Evolutionary conservation across 805 yeast genomes (phyloP).

Genomic region (Yarrowia osloensis): DNA sequence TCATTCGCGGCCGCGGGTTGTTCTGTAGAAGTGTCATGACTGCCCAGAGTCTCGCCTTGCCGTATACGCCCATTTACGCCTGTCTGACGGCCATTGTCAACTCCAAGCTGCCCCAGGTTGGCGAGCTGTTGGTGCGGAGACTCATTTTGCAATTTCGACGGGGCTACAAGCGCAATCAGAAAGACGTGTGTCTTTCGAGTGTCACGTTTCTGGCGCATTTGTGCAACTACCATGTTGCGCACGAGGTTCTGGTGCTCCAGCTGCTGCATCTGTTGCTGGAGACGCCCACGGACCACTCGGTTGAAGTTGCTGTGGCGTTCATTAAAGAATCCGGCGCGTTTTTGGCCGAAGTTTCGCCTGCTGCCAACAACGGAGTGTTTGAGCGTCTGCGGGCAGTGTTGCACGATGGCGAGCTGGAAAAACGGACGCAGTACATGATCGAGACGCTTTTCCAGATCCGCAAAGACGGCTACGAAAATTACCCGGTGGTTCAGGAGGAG

Average conservation of each 20-base stretch:
- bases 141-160: conserved; percentile 60
- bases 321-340: conserved; percentile 56
- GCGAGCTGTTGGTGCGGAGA: conserved; percentile 56
- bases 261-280: conserved; percentile 51
- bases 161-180: conserved; percentile 53
- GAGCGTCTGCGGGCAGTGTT: conserved; percentile 63
- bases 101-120: conserved; percentile 68
- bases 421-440: conserved; percentile 50
- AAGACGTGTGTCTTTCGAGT: conserved; percentile 48
- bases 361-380: conserved; percentile 53
- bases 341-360: conserved; percentile 48
- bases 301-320: conserved; percentile 56
- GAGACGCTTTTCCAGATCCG: conserved; percentile 57
- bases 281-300: conserved; percentile 55
- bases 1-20: conserved; percentile 62
- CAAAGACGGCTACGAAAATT: conserved; percentile 47
- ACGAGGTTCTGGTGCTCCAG: conserved; percentile 57
- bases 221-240: conserved; percentile 61
- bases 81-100: conserved; percentile 61
- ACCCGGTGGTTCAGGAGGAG: conserved; percentile 48
- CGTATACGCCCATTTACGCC: conserved; percentile 55
- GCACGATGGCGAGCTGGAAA: conserved; percentile 54
- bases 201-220: conserved; percentile 60
- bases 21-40: conserved; percentile 60
- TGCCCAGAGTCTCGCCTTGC: conserved; percentile 49